These are phyloP conservation scores for Xylaria intraflava DNA, from an alignment of 495 filamentous ascomycete species.

Conservation along the genomic window DNA sequence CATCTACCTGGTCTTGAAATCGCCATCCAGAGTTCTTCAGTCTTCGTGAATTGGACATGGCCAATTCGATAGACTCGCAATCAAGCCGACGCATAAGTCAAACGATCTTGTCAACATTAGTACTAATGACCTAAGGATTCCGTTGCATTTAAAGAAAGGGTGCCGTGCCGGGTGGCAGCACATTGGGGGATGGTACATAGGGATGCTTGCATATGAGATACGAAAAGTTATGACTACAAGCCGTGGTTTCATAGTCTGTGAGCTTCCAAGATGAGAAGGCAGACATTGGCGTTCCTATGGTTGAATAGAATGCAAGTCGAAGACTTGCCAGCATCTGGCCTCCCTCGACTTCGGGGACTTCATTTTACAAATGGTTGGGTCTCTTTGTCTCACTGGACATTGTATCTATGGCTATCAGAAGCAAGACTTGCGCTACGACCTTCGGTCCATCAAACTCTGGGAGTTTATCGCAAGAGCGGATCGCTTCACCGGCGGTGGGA, in stretches of 20 bases:
- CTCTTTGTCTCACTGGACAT: background rate
- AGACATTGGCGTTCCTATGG: background rate
- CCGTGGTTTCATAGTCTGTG: background rate
- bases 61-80: background rate
- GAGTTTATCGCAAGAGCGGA: background rate
- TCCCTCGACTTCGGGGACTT: background rate
- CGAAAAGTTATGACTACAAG: slow-evolving; percentile 1
- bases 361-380: background rate
- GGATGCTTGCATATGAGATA: background rate
- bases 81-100: background rate
- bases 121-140: background rate
- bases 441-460: background rate
- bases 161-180: background rate
- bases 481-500: background rate
- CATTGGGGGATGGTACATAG: background rate
- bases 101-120: background rate
- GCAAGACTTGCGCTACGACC: background rate
- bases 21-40: background rate
- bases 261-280: background rate
- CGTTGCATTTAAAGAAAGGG: background rate
- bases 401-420: background rate
- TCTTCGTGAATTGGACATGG: background rate
- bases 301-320: background rate
- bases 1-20: background rate
- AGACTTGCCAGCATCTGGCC: background rate